Evolutionary conservation across 768 basidiomycete species (phyloP), one percentile per base, ranked within the genome.

Genomic region (Coprinopsis strossmayeri): DNA sequence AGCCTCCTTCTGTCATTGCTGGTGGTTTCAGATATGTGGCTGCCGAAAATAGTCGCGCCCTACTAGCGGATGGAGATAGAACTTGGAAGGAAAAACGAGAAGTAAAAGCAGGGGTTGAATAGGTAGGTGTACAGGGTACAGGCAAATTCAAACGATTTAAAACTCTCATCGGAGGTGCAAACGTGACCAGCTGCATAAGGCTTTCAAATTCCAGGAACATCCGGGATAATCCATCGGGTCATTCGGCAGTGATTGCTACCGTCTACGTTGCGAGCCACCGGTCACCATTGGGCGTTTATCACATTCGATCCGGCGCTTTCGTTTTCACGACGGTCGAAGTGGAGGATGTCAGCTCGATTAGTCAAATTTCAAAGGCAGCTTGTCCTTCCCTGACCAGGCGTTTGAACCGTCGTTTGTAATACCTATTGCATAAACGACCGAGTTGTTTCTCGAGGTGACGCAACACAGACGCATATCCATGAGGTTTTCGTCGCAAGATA

Each of bases 401-500:
- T 35, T 65, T 66, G 56, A 84, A 83, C 39, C 71, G 67, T 50
- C 66, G 67, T 49, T 58, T 58, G 38, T 71, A 72, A 26, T 67
- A 61, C 46, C 67, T 68, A 50, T 74, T 68, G 48, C 69, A 74
- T 5, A 74, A 63, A 7, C 71, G 67, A 4, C 69, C 65, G 37
- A 87, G 62, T 49, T 83, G 78, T 37, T 72, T 70, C 9, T 61
- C 66, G 10, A 89, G 68, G 45, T 63, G 61, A 50, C 63, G 71
- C 49, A 87, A 59, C 2, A 87, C 28, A 2, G 64, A 46, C 7
- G 54, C 46, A 57, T 85, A 84, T 11, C 63, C 63, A 24, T 75
- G 66, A 5, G 76, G 71, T 52, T 76, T 83, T 41, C 64, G 69
- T 12, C 70, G 70, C 3, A 93, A 61, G 44, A 91, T 73, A 9